phyloP scores from a whole-genome alignment of 1,139 yeast species.

The Debaryomycetaceae sp. region DNA sequence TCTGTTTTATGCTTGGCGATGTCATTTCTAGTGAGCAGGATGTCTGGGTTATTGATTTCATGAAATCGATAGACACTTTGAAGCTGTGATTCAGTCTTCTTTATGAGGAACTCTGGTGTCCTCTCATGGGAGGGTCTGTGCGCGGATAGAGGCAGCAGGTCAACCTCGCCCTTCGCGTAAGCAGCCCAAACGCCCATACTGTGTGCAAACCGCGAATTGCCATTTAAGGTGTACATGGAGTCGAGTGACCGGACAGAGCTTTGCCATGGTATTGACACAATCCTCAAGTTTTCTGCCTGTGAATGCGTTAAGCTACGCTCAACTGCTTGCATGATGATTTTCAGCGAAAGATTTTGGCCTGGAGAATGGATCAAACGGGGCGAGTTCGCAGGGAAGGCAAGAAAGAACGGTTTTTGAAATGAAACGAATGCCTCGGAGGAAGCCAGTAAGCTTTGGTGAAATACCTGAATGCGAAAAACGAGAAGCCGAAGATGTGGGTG shows the following conservation, averaged over 20 bases:
- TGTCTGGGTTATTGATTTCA: conserved; percentile 3
- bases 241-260: conserved; percentile 44
- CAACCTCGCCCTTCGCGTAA: conserved; percentile 57
- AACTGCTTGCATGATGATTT: conserved; percentile 48
- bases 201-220: conserved; percentile 47
- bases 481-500: conserved; percentile 55
- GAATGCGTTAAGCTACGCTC: conserved; percentile 39
- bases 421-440: conserved; percentile 27
- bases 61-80: conserved; percentile 6
- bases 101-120: too few relatives aligned
- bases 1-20: conserved; percentile 7
- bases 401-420: conserved; percentile 49
- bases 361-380: conserved; percentile 56
- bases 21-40: conserved; percentile 17
- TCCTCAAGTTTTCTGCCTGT: conserved; percentile 16
- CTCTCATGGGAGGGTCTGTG: too few relatives aligned
- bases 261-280: conserved; percentile 19
- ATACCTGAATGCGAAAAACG: conserved; percentile 56
- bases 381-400: conserved; percentile 59
- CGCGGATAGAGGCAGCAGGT: conserved; percentile 46
- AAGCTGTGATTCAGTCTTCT: conserved; percentile 16
- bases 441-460: conserved; percentile 26
- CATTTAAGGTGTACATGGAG: conserved; percentile 45
- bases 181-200: conserved; percentile 62
- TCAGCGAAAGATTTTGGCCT: conserved; percentile 33